phyloP scores from a whole-genome alignment of 2,329 filamentous ascomycete genomes.

The Verticillium nonalfalfae region DNA sequence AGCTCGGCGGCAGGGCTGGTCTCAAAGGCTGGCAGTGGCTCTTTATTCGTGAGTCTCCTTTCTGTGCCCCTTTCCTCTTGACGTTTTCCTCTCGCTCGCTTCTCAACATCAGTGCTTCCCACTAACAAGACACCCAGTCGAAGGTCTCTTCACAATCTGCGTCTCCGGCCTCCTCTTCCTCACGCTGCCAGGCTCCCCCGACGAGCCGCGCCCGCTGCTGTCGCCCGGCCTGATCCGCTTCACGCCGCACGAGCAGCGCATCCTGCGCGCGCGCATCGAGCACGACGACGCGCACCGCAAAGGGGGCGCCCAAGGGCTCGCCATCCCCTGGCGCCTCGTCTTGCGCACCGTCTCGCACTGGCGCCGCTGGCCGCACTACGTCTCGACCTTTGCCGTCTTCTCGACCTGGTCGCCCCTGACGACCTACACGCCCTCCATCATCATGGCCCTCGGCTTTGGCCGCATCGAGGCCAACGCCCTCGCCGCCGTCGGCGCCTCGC shows the following conservation, averaged over 20 bases:
- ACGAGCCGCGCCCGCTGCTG: constrained; percentile 29
- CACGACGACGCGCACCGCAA: constrained; percentile 21
- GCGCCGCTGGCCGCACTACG: constrained; percentile 39
- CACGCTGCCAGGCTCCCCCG: constrained; percentile 35
- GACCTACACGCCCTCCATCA: constrained; percentile 42
- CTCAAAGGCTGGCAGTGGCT: constrained; percentile 45
- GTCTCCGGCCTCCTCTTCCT: constrained; percentile 31
- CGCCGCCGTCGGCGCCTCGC: constrained; percentile 31
- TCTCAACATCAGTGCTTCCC: not conserved
- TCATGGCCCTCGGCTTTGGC: constrained; percentile 37
- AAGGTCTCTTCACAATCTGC: constrained; percentile 34
- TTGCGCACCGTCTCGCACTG: constrained; percentile 37
- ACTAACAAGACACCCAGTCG: constrained; percentile 22
- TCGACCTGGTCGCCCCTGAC: constrained; percentile 46
- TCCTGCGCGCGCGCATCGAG: constrained; percentile 26
- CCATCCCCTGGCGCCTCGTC: constrained; percentile 29
- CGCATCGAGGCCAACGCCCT: constrained; percentile 40
- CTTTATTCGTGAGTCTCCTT: constrained; percentile 30
- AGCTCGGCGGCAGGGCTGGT: constrained; percentile 30
- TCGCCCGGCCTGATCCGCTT: constrained; percentile 31
- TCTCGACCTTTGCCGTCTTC: constrained; percentile 43
- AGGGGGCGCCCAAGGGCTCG: constrained; percentile 24
- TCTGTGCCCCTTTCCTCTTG: no score
- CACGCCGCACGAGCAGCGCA: constrained; percentile 21
- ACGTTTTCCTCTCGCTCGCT: no score